Base-by-base conservation (phyloP, 805 yeast species). In the Yarrowia sp. region DNA sequence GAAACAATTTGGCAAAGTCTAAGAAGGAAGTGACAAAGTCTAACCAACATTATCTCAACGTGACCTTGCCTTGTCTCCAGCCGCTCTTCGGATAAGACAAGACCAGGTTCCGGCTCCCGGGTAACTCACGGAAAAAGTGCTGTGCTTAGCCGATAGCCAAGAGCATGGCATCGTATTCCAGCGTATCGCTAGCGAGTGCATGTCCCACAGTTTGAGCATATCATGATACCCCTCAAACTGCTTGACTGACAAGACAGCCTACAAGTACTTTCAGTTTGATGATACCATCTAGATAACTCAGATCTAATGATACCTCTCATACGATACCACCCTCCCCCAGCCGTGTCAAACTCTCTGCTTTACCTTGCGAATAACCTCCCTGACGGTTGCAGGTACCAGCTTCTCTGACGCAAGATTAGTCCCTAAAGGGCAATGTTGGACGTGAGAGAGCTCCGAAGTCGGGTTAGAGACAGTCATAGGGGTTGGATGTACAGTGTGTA, bases 11-110 rank as follows among this genome's bases (percentile, higher is more conserved):
- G 30, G 30, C 30, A 24, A 24, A 24, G 30, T 24, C 30, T 24
- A n/a, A n/a, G n/a, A n/a, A n/a, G 30, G 30, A 24, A 24, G n/a
- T n/a, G n/a, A n/a, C n/a, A n/a, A 55, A 55, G 43, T 20, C 58
- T 33, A 52, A 38, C 33, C 19, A 33, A 52, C 58, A 52, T 52
- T n/a, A 52, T 52, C 58, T 52, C 58, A 52, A 52, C 58, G 58
- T 52, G 58, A 52, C 58, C 20, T 15, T 34, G 53, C 8, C 9
- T 43, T 24, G 2, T 19, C 43, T 24, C 7, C 42, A 38, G 43
- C 43, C 36, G 36, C 46, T 15, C 24, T 7, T 9, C 61, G 61
- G 61, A 55, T 33, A 36, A 20, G 30, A 7, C 7, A 24, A 9
- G 15, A 15, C 2, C 15, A 9, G 3, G 20, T 55, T 55, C 61